Percentiles rank a stretch among this genome's conserved stretches.
These are phyloP conservation scores for Edaphochlamys debaryana DNA, from an alignment of 139 green algal genomes.

Conservation along the genomic window DNA sequence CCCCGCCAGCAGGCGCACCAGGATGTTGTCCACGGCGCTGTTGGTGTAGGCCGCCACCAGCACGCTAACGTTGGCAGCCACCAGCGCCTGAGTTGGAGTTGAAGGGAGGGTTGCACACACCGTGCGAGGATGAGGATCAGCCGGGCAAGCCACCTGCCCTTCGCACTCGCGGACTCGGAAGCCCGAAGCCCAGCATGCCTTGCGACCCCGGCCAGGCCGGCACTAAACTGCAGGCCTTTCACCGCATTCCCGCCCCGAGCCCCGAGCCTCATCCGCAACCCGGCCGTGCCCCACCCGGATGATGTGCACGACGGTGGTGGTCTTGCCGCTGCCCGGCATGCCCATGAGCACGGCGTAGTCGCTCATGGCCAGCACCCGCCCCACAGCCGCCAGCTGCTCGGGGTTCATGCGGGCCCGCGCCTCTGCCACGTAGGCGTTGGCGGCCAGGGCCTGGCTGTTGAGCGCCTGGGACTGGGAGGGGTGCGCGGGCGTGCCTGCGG, in stretches of 20 bases:
- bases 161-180: too few species aligned
- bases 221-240: too few species aligned
- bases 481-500: too few species aligned
- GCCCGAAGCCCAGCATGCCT: too few species aligned
- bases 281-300: constrained; percentile 36
- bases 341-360: constrained; percentile 92
- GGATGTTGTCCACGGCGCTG: constrained; percentile 96
- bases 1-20: constrained; percentile 77
- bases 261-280: too few species aligned
- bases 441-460: background rate
- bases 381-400: constrained; percentile 76
- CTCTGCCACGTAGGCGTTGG: constrained; percentile 38
- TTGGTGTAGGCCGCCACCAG: constrained; percentile 97
- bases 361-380: constrained; percentile 60
- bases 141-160: too few species aligned
- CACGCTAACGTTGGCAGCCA: constrained; percentile 65
- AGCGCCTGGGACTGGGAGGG: background rate
- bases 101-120: background rate
- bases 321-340: constrained; percentile 89
- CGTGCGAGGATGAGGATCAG: too few species aligned
- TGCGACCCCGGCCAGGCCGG: too few species aligned
- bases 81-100: constrained; percentile 58
- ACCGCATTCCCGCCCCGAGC: too few species aligned
- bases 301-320: constrained; percentile 72
- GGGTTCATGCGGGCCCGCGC: constrained; percentile 63